phyloP scores from a whole-genome alignment of 73 alveolate genomes.

The Tetrahymena malaccensis region DNA sequence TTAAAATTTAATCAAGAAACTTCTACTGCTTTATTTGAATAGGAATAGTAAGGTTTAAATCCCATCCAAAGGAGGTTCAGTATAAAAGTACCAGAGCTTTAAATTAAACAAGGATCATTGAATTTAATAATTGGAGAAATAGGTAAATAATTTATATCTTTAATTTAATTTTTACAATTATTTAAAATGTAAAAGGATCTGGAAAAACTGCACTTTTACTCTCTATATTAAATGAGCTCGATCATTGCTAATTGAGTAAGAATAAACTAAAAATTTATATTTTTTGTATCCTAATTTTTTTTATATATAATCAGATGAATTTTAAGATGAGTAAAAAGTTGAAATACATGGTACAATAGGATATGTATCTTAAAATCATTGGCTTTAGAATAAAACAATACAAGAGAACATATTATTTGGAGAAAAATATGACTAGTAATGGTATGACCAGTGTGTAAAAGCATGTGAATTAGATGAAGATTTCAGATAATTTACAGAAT shows the following conservation, averaged over 20 bases:
- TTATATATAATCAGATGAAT: background rate
- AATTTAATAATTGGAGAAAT: background rate
- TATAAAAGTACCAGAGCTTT: background rate
- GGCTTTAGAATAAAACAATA: slow-evolving; percentile 60
- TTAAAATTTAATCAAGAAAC: background rate
- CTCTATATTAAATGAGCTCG: background rate
- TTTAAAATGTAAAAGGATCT: background rate
- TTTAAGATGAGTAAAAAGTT: slow-evolving; percentile 22
- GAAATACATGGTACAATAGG: slow-evolving; percentile 39
- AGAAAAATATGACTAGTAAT: slow-evolving; percentile 16
- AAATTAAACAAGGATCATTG: background rate
- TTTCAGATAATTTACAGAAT: slow-evolving; percentile 44
- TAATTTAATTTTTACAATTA: background rate
- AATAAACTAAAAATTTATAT: background rate
- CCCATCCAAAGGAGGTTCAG: background rate
- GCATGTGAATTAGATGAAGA: slow-evolving; percentile 53
- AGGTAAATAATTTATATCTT: background rate
- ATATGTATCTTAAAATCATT: slow-evolving; percentile 46
- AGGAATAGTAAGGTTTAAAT: background rate
- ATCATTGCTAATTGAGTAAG: background rate
- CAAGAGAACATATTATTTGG: slow-evolving; percentile 64
- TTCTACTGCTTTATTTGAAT: background rate
- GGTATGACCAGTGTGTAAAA: slow-evolving; percentile 38
- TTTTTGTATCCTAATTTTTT: background rate
- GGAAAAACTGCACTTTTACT: background rate